Conservation (phyloP, 116 monocot species). For the Posidonia oceanica region DNA sequence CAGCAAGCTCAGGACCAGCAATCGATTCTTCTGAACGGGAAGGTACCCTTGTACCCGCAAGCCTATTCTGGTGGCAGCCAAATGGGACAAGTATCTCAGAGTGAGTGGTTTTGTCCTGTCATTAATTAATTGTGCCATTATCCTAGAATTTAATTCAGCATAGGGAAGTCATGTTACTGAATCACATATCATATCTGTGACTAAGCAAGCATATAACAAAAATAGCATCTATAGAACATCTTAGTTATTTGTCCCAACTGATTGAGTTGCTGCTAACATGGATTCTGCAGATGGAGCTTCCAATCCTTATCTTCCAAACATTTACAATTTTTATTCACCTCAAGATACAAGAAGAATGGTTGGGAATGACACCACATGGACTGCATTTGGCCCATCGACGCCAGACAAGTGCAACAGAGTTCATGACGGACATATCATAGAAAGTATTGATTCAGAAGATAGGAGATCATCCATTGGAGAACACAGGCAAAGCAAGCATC, state of each 20-base stretch:
- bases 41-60: not conserved
- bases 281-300: not conserved
- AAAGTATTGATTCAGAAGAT: not conserved
- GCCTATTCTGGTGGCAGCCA: not conserved
- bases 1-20: not conserved
- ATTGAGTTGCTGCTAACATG: slow-evolving; percentile 1
- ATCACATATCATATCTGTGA: not conserved
- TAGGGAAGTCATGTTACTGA: too few species aligned
- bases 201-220: not conserved
- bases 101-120: not conserved
- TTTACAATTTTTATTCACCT: not conserved
- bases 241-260: not conserved
- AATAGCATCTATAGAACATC: not conserved
- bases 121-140: not conserved
- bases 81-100: not conserved
- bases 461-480: not conserved
- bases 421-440: not conserved
- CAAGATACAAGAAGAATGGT: not conserved
- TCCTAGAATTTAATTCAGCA: not conserved
- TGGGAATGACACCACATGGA: not conserved
- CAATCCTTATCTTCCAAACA: not conserved
- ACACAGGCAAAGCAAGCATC: not conserved
- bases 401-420: not conserved
- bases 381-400: not conserved
- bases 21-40: not conserved